These are phyloP conservation scores for Solanum chacoense DNA, from an alignment of 305 asterid genomes.

Conservation along the genomic window DNA sequence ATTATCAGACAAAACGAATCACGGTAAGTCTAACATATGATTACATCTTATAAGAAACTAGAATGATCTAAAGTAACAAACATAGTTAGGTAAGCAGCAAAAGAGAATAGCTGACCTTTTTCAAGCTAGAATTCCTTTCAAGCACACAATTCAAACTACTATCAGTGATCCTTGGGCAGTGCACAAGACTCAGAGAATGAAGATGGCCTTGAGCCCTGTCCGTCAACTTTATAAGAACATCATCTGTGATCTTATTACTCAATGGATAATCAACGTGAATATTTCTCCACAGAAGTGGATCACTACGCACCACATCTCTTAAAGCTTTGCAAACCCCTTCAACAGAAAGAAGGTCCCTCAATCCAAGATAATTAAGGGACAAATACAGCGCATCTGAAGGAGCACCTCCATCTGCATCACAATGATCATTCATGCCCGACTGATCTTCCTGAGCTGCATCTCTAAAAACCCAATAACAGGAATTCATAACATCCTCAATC, in stretches of 20 bases:
- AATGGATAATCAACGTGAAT: slow-evolving; percentile 35
- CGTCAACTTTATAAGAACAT: slow-evolving; percentile 44
- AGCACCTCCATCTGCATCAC: slow-evolving; percentile 21
- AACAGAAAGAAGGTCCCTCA: slow-evolving; percentile 50
- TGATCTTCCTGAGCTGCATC: slow-evolving; percentile 6
- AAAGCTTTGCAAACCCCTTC: slow-evolving; percentile 68
- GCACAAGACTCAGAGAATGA: slow-evolving; percentile 40
- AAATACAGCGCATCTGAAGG: slow-evolving; percentile 44
- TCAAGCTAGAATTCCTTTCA: slow-evolving; percentile 38
- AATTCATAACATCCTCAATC: slow-evolving; percentile 31
- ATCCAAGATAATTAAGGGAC: slow-evolving; percentile 47
- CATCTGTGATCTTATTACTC: slow-evolving; percentile 34
- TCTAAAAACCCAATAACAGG: slow-evolving; percentile 19
- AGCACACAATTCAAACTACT: slow-evolving; percentile 46
- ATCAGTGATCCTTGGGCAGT: slow-evolving; percentile 45
- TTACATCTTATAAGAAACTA: not conserved
- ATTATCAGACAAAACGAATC: not conserved
- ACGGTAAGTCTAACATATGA: not conserved
- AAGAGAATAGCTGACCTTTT: slow-evolving; percentile 36
- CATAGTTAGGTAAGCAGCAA: not conserved
- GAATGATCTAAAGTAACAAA: not conserved
- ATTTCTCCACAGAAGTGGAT: slow-evolving; percentile 66
- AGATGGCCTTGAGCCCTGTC: slow-evolving; percentile 66
- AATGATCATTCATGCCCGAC: slow-evolving; percentile 8
- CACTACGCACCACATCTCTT: slow-evolving; percentile 41